Conservation (phyloP, 2,329 filamentous ascomycete species). For the Raffaelea deltoideospora region DNA sequence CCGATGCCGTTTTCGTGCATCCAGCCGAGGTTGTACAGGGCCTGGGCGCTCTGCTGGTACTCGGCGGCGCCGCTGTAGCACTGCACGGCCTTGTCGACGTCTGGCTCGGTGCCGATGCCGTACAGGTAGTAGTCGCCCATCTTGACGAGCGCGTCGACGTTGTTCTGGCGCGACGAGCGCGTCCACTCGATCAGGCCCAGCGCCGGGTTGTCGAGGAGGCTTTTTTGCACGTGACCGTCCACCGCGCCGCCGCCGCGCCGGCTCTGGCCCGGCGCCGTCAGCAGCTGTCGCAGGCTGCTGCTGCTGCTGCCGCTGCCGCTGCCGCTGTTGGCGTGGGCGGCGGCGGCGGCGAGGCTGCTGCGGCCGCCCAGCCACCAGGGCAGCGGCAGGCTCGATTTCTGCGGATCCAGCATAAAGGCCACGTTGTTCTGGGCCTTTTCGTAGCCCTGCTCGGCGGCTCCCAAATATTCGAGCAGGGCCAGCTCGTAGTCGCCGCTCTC, state of each 20-base stretch:
- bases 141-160: constrained; percentile 88
- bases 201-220: constrained; percentile 35
- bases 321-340: too few species aligned
- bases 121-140: constrained; percentile 95
- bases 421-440: constrained; percentile 83
- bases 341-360: too few species aligned
- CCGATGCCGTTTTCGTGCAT: constrained; percentile 98
- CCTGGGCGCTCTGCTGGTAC: constrained; percentile 81
- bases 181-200: constrained; percentile 90
- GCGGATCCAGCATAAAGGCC: constrained; percentile 68
- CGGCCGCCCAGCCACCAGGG: constrained; percentile 36
- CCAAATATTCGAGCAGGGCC: constrained; percentile 66
- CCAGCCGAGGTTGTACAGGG: constrained; percentile 94
- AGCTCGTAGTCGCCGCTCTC: constrained; percentile 64
- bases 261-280: constrained; percentile 2
- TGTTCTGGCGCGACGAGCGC: constrained; percentile 79
- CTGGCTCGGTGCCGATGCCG: constrained; percentile 57
- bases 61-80: constrained; percentile 92
- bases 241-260: too few species aligned
- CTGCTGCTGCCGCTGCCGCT: too few species aligned
- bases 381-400: constrained; percentile 44
- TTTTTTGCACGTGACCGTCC: too few species aligned
- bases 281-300: too few species aligned
- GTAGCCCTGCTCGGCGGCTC: constrained; percentile 86
- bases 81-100: constrained; percentile 74